A percentile compares a stretch with the other conserved stretches of the same genome.
These are phyloP conservation scores for Dimocarpus longan DNA, from an alignment of 345 rosid genomes.

Conservation along the genomic window DNA sequence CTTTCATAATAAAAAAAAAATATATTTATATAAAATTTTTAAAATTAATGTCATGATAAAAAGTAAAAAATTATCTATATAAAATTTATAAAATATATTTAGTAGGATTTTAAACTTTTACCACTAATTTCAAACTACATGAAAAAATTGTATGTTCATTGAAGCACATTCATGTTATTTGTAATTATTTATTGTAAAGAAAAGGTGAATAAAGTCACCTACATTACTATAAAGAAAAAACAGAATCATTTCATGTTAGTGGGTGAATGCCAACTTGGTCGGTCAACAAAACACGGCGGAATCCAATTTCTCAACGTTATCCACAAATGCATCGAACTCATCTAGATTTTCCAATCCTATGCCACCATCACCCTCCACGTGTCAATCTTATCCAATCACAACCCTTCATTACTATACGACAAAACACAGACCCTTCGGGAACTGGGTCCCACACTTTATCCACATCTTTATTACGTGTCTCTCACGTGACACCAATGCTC, in stretches of 20 bases:
- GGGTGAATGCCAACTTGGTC: background rate
- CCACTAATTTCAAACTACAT: too few relatives aligned
- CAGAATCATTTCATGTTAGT: background rate
- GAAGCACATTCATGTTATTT: too few relatives aligned
- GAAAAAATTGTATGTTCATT: too few relatives aligned
- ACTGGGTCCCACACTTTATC: slow-evolving; percentile 33
- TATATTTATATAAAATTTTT: too few relatives aligned
- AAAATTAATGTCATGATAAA: too few relatives aligned
- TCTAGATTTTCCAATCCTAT: slow-evolving; percentile 19
- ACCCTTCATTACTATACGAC: slow-evolving; percentile 1
- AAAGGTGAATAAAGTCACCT: background rate
- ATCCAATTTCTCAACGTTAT: slow-evolving; percentile 36
- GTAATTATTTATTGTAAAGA: background rate
- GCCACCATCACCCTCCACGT: slow-evolving; percentile 30
- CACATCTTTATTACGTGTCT: slow-evolving; percentile 23
- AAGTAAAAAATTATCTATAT: too few relatives aligned
- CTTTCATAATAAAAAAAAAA: too few relatives aligned
- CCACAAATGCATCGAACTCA: slow-evolving; percentile 22
- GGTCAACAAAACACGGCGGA: slow-evolving; percentile 16
- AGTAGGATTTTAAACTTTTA: too few relatives aligned
- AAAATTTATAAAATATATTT: too few relatives aligned
- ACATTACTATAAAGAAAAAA: too few relatives aligned
- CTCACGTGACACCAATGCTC: slow-evolving; percentile 23
- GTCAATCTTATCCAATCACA: slow-evolving; percentile 6
- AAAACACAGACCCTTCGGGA: slow-evolving; percentile 30